Evolutionary conservation across 2,329 filamentous ascomycete genomes (phyloP), one percentile per base, ranked within the genome.

Genomic region (Paraphaeosphaeria minitans): DNA sequence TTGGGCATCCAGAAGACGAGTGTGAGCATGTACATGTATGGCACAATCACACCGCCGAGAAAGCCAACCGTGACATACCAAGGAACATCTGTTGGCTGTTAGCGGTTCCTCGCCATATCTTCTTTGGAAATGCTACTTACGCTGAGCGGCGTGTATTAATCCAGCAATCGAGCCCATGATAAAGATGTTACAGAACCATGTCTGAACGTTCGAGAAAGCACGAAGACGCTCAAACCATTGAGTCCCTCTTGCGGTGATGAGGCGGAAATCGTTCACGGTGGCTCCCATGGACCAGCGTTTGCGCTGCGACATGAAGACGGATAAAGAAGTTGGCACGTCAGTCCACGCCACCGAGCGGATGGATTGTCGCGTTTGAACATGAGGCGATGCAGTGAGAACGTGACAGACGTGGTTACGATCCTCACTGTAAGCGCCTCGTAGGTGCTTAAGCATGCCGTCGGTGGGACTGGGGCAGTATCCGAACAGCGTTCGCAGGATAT

Each of bases 341-440:
- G 81, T 83, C 61, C 75, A 82, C 12, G 81, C 81, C 53, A 80
- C 78, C 31, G 82, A 81, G 0, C 75, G 74, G 1, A 83, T 73
- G 0, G 81, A 80, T 65, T 83, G 81, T 0, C 80, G 77, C 0
- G 80, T 83, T 49, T 77, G 76, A 31, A 77, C 78, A 22, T 77
- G 65, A 0, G 81, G 80, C 13, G 48, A 43, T 14, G 50, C 47
- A 33, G 51, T 58, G 54, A 83, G 79, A 63, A 83, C 80, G 61
- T 82, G 78, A 59, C 78, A 80, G 1, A 80, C 80, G 55, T 83
- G 81, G 60, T 83, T 83, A 47, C 79, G 78, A 53, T 83, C 81
- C 58, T 83, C 82, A 3, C 80, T 82, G 41, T 81, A 81, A 19
- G 78, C 80, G 13, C 80, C 81, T 66, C 81, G 80, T 61, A 83